A percentile compares a stretch with the other conserved stretches of the same genome.
Conservation (phyloP, 305 asterid genomes). For the Fraxinus platypoda region DNA sequence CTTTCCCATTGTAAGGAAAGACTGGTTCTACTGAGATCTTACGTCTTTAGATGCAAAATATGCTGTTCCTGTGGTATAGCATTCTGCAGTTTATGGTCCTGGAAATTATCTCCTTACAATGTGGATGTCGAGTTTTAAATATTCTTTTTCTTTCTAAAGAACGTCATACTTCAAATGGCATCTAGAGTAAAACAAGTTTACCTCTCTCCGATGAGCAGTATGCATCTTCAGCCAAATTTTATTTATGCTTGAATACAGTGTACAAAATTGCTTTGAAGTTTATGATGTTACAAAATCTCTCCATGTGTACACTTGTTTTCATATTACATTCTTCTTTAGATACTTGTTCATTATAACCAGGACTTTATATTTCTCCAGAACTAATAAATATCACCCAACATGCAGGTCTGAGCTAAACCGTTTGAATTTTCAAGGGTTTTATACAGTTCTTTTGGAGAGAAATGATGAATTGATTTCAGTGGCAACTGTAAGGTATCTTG, state of each 20-base stretch:
- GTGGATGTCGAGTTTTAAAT: not conserved
- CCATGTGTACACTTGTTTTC: not conserved
- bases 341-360: not conserved
- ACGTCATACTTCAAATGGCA: not conserved
- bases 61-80: not conserved
- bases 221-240: not conserved
- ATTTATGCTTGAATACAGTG: not conserved
- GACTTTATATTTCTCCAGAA: not conserved
- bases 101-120: not conserved
- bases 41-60: not conserved
- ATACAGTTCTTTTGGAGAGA: conserved; percentile 68
- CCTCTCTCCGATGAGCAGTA: not conserved
- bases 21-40: not conserved
- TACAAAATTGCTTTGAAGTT: not conserved
- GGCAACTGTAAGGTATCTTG: conserved; percentile 76
- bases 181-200: not conserved
- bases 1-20: not conserved
- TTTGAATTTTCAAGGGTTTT: conserved; percentile 82
- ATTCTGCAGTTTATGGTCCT: conserved; percentile 4
- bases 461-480: conserved; percentile 65
- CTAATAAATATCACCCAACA: conserved; percentile 8
- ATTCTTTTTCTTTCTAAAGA: not conserved
- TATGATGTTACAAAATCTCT: not conserved
- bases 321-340: not conserved
- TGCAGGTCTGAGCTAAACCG: conserved; percentile 80